Evolutionary conservation across 805 yeast genomes (phyloP).

Genomic region (Cyberlindnera maritima): DNA sequence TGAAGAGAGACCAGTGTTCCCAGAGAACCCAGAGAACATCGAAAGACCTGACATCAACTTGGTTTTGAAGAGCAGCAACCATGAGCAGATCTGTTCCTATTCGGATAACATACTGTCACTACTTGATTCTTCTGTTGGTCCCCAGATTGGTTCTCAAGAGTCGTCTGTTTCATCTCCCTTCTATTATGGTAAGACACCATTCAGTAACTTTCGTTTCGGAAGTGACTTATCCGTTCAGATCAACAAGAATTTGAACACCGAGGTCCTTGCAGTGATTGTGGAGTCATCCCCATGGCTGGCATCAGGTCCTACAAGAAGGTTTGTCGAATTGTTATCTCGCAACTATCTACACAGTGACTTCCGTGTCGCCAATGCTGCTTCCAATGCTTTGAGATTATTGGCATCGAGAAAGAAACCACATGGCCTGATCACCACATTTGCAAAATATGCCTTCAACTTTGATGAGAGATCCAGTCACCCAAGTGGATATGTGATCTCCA

Average conservation of each 20-base stretch:
- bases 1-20: constrained; percentile 70
- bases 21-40: constrained; percentile 40
- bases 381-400: constrained; percentile 58
- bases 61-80: constrained; percentile 37
- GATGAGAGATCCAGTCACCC: constrained; percentile 68
- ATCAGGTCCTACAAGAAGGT: constrained; percentile 54
- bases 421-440: constrained; percentile 67
- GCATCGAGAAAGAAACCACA: constrained; percentile 71
- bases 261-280: constrained; percentile 65
- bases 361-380: constrained; percentile 61
- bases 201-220: constrained; percentile 39
- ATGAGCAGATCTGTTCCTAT: constrained; percentile 67
- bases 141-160: constrained; percentile 20
- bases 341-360: constrained; percentile 69
- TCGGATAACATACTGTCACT: constrained; percentile 54
- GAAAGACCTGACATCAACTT: constrained; percentile 32
- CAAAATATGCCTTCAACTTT: constrained; percentile 75
- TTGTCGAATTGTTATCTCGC: constrained; percentile 73
- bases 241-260: constrained; percentile 42
- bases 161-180: constrained; percentile 33
- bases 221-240: constrained; percentile 37
- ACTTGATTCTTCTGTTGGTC: constrained; percentile 59
- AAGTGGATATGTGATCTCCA: constrained; percentile 56
- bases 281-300: constrained; percentile 75
- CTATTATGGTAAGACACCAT: constrained; percentile 33